Evolutionary conservation across 2,329 filamentous ascomycete genomes (phyloP), one percentile per base, ranked within the genome.

Genomic region (Penicillium crustosum): DNA sequence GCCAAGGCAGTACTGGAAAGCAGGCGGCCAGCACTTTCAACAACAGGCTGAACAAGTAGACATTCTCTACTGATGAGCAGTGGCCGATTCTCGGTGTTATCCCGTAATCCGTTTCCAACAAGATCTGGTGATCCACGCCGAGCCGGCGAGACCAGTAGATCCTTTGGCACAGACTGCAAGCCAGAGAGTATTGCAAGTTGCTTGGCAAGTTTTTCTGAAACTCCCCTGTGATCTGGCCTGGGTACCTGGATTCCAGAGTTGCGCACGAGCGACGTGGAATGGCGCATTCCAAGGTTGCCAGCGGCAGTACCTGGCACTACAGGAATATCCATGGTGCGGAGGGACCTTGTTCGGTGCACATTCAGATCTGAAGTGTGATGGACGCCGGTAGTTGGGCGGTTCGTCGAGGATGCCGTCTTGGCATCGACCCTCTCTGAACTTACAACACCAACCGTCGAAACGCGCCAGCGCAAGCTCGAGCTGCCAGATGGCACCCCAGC

Each of bases 381-480:
- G 6, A 33, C 41, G 25, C 43, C n/a, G 15, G 52, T 17, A 8
- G 44, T 19, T 10, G 35, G 15, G 36, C 21, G 21, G 21, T 36
- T 45, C 35, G 23, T 4, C 25, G 33, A 61, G 27, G n/a, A 58
- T n/a, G 31, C 31, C 6, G 39, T n/a, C 12, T 25, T 45, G 42
- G 15, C 17, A 12, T 38, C 17, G 9, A 25, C 35, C 38, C 29
- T 49, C 25, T 21, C 19, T 2, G 42, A 39, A 23, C 17, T 23
- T 3, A 15, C 21, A 39, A 31, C 4, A 17, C 38, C 31, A 38
- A 31, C 39, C 19, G 52, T 49, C 19, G 56, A 41, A 13, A 41
- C 13, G 29, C 54, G 51, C 58, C 55, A 59, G 54, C 60, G 56
- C 39, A 56, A 36, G 13, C 31, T 49, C 15, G 62, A 17, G 17